These are phyloP conservation scores for Zalerion maritima DNA, from an alignment of 495 filamentous ascomycete genomes.

Conservation along the genomic window DNA sequence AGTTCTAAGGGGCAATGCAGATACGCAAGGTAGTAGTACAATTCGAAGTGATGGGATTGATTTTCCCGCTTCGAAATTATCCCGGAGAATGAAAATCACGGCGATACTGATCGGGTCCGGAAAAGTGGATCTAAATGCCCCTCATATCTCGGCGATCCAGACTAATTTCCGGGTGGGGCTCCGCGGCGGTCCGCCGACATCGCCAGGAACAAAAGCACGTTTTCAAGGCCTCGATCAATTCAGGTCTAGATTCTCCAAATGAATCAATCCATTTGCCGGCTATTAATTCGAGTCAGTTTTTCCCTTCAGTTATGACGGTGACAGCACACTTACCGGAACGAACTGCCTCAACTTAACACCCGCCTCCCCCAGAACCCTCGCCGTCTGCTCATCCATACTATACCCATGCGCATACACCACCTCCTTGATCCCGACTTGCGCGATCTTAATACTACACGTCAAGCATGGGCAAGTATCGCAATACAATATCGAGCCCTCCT, in stretches of 20 bases:
- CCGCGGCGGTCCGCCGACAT: too few species aligned
- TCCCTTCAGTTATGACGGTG: background rate
- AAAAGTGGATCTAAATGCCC: too few species aligned
- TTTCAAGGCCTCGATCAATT: too few species aligned
- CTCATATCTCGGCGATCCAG: too few species aligned
- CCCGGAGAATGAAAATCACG: too few species aligned
- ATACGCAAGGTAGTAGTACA: too few species aligned
- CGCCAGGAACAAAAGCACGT: too few species aligned
- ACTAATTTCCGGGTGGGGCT: too few species aligned
- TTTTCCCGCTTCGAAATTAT: too few species aligned
- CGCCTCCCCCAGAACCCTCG: slow-evolving; percentile 59
- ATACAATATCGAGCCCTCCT: slow-evolving; percentile 61
- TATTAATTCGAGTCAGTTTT: slow-evolving; percentile 11
- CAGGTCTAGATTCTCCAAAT: slow-evolving; percentile 31
- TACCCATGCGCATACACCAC: slow-evolving; percentile 91
- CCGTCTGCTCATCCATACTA: slow-evolving; percentile 79
- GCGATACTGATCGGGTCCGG: too few species aligned
- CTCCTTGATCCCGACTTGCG: slow-evolving; percentile 86
- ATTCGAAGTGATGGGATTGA: too few species aligned
- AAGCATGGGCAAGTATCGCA: slow-evolving; percentile 96
- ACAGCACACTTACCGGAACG: slow-evolving; percentile 46
- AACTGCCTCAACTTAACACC: slow-evolving; percentile 72
- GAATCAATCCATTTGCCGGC: slow-evolving; percentile 39
- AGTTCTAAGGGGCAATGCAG: too few species aligned
- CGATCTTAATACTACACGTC: slow-evolving; percentile 97